Evolutionary conservation across 2,329 filamentous ascomycete genomes (phyloP), one percentile per base, ranked within the genome.

Genomic region (Cordyceps cicadae): DNA sequence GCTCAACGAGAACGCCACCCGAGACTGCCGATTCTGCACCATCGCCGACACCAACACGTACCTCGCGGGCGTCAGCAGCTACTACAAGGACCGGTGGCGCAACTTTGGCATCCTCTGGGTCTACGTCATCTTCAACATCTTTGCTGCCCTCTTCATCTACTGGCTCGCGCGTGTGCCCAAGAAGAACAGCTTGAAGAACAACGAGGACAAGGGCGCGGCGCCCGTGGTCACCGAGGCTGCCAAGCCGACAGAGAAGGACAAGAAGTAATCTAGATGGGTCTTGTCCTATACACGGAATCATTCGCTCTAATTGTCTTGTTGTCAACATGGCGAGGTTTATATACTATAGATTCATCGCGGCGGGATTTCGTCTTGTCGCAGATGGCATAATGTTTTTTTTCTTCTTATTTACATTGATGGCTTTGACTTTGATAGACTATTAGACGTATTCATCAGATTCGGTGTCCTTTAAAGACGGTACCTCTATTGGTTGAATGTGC

Each of bases 41-140:
- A 68, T 85, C 7, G 67, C 69, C 8, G 70, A 79, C 17, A 85
- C 83, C 1, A 83, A 87, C 66, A 64, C 67, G 3, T 84, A 78
- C 67, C 71, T 87, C 39, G 68, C 76, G 0, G 62, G 63, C 0
- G 77, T 84, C 52, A 74, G 77, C 53, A 78, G 81, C 60, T 69
- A 76, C 62, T 89, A 87, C 68, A 69, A 64, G 32, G 75, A 88
- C 32, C 75, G 85, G 29, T 90, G 87, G 87, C 79, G 86, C 61
- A 87, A 90, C 69, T 87, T 87, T 68, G 87, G 85, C 1, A 72
- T 88, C 29, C 72, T 86, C 56, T 86, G 81, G 75, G 79, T 76
- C 0, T 87, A 82, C 62, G 77, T 86, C 60, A 69, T 76, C 14
- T 83, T 86, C 69, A 87, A 87, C 67, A 70, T 85, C n/a, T 70